A percentile compares a stretch with the other conserved stretches of the same genome.
These are phyloP conservation scores for Ascochyta lentis DNA, from an alignment of 2,329 filamentous ascomycete species.

Conservation along the genomic window DNA sequence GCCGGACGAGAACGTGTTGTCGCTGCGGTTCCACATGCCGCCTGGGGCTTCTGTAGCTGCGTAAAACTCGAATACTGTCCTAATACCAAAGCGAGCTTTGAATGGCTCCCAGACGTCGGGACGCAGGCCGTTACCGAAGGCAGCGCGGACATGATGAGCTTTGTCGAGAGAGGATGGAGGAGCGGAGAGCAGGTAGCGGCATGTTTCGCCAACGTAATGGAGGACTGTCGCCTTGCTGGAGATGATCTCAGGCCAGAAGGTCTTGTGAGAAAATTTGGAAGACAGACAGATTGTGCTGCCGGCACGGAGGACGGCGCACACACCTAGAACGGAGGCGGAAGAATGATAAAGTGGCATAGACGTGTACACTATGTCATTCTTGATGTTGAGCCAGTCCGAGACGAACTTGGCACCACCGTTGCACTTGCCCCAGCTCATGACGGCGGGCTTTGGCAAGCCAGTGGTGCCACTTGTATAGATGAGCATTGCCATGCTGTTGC, in stretches of 20 bases:
- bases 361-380: constrained; percentile 45
- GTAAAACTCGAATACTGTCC: constrained; percentile 50
- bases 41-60: constrained; percentile 63
- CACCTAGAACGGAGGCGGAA: constrained; percentile 39
- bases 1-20: constrained; percentile 66
- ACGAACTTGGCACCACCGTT: constrained; percentile 27
- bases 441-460: constrained; percentile 46
- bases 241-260: constrained; percentile 49
- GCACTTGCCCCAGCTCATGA: constrained; percentile 40
- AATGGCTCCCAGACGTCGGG: constrained; percentile 52
- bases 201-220: constrained; percentile 51
- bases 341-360: constrained; percentile 50
- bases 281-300: constrained; percentile 40
- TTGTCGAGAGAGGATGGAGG: constrained; percentile 41
- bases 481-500: constrained; percentile 43
- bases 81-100: constrained; percentile 49
- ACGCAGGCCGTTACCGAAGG: constrained; percentile 51
- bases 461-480: constrained; percentile 51
- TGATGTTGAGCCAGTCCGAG: constrained; percentile 33
- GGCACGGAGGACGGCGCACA: constrained; percentile 34
- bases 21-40: constrained; percentile 57
- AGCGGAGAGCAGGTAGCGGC: constrained; percentile 47
- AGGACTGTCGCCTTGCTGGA: constrained; percentile 46
- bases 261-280: constrained; percentile 46
- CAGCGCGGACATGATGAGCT: constrained; percentile 39